Conservation (phyloP, 257 asterid species). For the Ballota nigra region DNA sequence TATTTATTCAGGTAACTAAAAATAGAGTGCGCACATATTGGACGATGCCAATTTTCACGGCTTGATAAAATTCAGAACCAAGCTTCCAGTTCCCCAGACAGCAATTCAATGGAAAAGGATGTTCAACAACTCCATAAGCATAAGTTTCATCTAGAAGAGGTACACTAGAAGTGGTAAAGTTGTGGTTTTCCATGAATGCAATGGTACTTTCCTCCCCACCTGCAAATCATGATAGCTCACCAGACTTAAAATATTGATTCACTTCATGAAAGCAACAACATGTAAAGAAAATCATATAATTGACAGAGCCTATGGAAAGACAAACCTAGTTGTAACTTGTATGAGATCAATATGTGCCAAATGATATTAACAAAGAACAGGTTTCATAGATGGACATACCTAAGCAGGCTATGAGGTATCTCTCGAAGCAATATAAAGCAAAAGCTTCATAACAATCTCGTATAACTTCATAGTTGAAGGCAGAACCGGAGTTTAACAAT, state of each 20-base stretch:
- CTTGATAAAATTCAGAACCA: constrained; percentile 90
- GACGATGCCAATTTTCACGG: constrained; percentile 92
- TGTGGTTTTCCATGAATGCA: constrained; percentile 85
- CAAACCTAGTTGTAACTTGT: background rate
- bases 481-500: constrained; percentile 62
- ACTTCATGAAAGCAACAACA: background rate
- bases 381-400: constrained; percentile 46
- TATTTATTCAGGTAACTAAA: constrained; percentile 1
- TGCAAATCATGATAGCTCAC: constrained; percentile 33
- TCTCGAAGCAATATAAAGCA: constrained; percentile 96
- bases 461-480: constrained; percentile 81
- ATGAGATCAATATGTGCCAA: background rate
- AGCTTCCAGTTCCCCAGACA: constrained; percentile 73
- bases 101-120: constrained; percentile 87
- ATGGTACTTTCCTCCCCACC: constrained; percentile 92
- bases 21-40: constrained; percentile 72
- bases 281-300: background rate
- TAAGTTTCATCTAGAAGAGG: constrained; percentile 93
- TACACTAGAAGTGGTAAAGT: constrained; percentile 52
- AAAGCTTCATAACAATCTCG: constrained; percentile 99
- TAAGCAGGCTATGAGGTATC: constrained; percentile 98
- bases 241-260: constrained; percentile 1
- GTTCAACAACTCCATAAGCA: constrained; percentile 93
- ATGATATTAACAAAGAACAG: constrained; percentile 14
- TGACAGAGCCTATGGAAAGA: background rate